Evolutionary conservation across 2,329 filamentous ascomycete species (phyloP).

Genomic region (Teratosphaeria viscida): DNA sequence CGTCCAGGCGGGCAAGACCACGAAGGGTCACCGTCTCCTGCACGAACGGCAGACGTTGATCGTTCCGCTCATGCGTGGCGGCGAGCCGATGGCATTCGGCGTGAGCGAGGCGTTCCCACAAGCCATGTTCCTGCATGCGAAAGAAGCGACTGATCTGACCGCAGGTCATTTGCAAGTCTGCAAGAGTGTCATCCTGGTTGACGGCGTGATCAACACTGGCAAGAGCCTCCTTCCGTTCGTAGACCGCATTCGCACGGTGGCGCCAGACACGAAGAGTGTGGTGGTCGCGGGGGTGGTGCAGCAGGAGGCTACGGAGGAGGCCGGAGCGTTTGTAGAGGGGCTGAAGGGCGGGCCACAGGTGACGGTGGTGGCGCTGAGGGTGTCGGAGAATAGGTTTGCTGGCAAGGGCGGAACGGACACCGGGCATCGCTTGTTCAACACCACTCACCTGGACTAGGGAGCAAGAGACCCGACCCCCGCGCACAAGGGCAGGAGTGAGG

Average conservation of each 20-base stretch:
- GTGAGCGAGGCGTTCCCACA: constrained; percentile 43
- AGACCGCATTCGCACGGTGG: constrained; percentile 33
- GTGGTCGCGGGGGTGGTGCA: constrained; percentile 49
- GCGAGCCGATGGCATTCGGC: constrained; percentile 51
- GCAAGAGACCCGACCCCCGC: neutral
- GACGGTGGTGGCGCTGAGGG: constrained; percentile 41
- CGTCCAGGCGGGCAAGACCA: constrained; percentile 38
- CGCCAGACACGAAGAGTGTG: constrained; percentile 37
- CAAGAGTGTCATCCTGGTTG: constrained; percentile 43
- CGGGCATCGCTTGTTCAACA: constrained; percentile 51
- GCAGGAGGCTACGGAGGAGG: constrained; percentile 15
- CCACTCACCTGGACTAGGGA: constrained; percentile 31
- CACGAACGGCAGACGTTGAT: constrained; percentile 44
- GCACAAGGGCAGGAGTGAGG: neutral
- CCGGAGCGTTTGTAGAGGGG: constrained; percentile 10
- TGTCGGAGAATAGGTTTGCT: constrained; percentile 48
- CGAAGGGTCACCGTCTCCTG: constrained; percentile 35
- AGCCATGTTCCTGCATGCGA: constrained; percentile 44
- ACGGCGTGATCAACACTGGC: constrained; percentile 52
- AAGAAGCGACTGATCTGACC: constrained; percentile 32
- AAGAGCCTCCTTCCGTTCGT: constrained; percentile 41
- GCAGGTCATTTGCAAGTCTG: constrained; percentile 31
- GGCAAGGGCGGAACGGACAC: constrained; percentile 47
- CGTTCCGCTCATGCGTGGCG: constrained; percentile 52
- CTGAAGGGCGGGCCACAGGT: neutral